Base-by-base conservation (phyloP, 2,329 filamentous ascomycete species). In the Ilyonectria destructans region DNA sequence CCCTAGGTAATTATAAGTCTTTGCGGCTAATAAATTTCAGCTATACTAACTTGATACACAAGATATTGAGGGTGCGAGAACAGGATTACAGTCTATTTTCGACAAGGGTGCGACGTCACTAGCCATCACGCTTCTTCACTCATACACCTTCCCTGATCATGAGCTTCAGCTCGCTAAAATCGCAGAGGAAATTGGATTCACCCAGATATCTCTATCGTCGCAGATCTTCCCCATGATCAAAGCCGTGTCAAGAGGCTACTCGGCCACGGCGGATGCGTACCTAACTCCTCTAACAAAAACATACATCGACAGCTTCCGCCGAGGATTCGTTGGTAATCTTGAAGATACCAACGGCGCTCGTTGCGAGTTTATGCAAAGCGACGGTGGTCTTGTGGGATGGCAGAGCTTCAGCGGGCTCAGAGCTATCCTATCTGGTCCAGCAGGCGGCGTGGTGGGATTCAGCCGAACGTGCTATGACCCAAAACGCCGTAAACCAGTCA, bases 381-480 rank as follows among this genome's bases (percentile, higher is more conserved):
- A 86, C 46, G 84, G 85, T 3, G 84, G 85, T 0, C 76, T 87
- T 1, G 81, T 83, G 1, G 87, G 89, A 69, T 88, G 89, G 7
- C 84, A 87, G 69, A 87, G 85, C 62, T 93, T 94, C 77, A 91
- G 89, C 17, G 92, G 92, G 0, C 81, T 93, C 4, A 87, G 89
- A 69, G 91, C 91, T 0, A 93, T 95, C 43, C 80, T 95, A 0
- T 93, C 90, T 1, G 92, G 92, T 0, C 92, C 92, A 7, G 92
- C 92, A 17, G 92, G 92, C 19, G 92, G 92, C 49, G 92, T 94
- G 0, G 91, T 94, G 1, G 92, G 92, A 3, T 93, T 93, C 78
- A 91, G 92, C 3, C 84, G 91, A 10, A 94, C 92, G 0, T 92
- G 89, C 1, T 94, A 91, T 79, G 92, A 94, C 66, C 85, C 88